Conservation (phyloP, 768 basidiomycete species). For the Naganishia onofrii region DNA sequence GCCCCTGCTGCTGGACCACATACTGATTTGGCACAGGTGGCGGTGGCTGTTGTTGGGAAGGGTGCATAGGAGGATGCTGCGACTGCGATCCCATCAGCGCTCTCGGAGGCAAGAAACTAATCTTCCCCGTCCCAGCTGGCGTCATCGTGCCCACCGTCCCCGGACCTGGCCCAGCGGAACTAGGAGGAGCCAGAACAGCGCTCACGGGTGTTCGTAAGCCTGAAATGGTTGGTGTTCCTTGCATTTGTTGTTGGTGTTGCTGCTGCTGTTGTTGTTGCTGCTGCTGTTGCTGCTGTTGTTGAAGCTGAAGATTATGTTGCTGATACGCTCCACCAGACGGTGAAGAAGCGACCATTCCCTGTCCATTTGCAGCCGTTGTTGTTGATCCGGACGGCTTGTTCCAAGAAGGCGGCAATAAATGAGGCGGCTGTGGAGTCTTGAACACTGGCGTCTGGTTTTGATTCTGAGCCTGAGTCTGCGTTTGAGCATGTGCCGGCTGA, state of each 20-base stretch:
- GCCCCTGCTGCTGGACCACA: neutral
- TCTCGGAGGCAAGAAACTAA: neutral
- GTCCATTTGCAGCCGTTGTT: neutral
- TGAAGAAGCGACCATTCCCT: neutral
- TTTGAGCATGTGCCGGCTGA: neutral
- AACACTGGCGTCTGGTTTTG: neutral
- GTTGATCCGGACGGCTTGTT: neutral
- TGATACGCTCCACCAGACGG: neutral
- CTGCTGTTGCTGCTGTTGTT: neutral
- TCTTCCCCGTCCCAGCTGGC: neutral
- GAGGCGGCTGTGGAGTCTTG: constrained; percentile 1
- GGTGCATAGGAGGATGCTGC: neutral
- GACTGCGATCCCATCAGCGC: neutral
- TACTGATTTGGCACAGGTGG: neutral
- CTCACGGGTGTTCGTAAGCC: neutral
- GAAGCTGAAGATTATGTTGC: neutral
- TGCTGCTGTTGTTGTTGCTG: neutral
- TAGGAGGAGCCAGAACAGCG: neutral
- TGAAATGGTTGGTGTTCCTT: neutral
- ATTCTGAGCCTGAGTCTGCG: neutral
- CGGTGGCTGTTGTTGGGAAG: neutral
- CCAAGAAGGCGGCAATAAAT: constrained; percentile 9
- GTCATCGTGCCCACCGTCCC: neutral
- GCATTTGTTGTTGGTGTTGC: neutral
- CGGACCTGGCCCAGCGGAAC: neutral